phyloP scores from a whole-genome alignment of 192 early-diverging fungal species.

The Coemansia sp. region DNA sequence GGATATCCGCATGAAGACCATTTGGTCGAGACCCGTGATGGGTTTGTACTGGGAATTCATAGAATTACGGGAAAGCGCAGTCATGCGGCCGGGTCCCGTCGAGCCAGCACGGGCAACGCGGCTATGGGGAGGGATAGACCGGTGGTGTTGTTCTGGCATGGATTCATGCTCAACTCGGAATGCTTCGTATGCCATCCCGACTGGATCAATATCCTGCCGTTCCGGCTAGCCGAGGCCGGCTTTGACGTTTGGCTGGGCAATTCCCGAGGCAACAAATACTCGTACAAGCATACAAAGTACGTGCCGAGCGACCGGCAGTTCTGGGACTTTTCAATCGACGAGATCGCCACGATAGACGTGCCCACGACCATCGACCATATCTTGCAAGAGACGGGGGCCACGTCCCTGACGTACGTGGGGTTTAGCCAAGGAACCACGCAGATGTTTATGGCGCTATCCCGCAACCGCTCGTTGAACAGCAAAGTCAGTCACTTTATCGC shows the following conservation, averaged over 20 bases:
- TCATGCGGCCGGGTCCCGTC: slow-evolving; percentile 14
- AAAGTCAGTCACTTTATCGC: slow-evolving; percentile 88
- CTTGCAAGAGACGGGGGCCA: slow-evolving; percentile 72
- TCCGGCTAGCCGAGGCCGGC: slow-evolving; percentile 80
- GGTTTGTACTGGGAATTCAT: slow-evolving; percentile 81
- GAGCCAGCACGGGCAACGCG: neutral
- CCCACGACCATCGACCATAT: slow-evolving; percentile 88
- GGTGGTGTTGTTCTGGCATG: slow-evolving; percentile 92
- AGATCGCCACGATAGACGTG: slow-evolving; percentile 82
- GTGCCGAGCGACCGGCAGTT: slow-evolving; percentile 68
- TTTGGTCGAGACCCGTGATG: slow-evolving; percentile 78
- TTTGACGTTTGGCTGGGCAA: slow-evolving; percentile 98
- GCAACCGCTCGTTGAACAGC: slow-evolving; percentile 74
- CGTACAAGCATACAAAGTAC: slow-evolving; percentile 72
- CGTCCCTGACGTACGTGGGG: slow-evolving; percentile 88
- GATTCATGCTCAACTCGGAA: slow-evolving; percentile 90
- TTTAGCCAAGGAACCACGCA: slow-evolving; percentile 94
- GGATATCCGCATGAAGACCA: slow-evolving; percentile 83
- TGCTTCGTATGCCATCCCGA: slow-evolving; percentile 87
- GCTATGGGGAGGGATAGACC: slow-evolving; percentile 53
- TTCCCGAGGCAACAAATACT: slow-evolving; percentile 92
- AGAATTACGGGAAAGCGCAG: slow-evolving; percentile 61
- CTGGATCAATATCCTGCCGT: slow-evolving; percentile 71
- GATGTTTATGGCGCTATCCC: slow-evolving; percentile 81
- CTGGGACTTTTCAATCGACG: slow-evolving; percentile 95